Percentiles rank a stretch among this genome's conserved stretches.
Evolutionary conservation across 768 basidiomycete species (phyloP).

Genomic region (Termitomyces sp.): DNA sequence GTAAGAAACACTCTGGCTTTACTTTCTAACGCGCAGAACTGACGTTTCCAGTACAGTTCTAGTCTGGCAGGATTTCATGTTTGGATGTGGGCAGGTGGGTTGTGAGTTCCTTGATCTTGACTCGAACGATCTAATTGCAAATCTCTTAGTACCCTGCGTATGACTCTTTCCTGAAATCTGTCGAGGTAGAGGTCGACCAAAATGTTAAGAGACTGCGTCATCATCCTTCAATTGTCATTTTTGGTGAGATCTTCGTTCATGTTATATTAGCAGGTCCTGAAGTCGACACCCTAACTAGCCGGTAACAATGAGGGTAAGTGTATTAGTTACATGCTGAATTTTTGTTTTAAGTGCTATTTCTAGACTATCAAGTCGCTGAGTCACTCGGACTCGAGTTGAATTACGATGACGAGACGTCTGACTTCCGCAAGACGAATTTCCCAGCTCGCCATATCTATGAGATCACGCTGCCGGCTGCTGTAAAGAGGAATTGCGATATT

Average conservation of each 20-base stretch:
- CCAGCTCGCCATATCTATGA: constrained; percentile 93
- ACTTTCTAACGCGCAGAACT: neutral
- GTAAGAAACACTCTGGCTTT: constrained; percentile 26
- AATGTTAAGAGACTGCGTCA: constrained; percentile 80
- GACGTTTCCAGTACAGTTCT: constrained; percentile 43
- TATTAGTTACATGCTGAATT: neutral
- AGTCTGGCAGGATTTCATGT: constrained; percentile 99
- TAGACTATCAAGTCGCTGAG: constrained; percentile 89
- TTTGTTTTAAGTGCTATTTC: neutral
- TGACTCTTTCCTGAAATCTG: constrained; percentile 69
- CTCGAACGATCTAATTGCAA: neutral
- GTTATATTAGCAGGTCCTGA: neutral
- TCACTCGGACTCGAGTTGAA: constrained; percentile 73
- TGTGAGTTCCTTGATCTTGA: neutral
- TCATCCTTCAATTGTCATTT: constrained; percentile 89
- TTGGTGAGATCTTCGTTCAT: constrained; percentile 44
- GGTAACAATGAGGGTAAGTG: constrained; percentile 76
- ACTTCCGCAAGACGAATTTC: constrained; percentile 84
- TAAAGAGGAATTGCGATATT: constrained; percentile 58
- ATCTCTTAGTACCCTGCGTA: constrained; percentile 77
- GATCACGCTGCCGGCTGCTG: constrained; percentile 71
- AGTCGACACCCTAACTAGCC: constrained; percentile 33
- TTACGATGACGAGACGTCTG: constrained; percentile 79
- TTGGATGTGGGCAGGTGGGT: constrained; percentile 85
- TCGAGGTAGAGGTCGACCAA: constrained; percentile 76